phyloP scores from a whole-genome alignment of 73 alveolate genomes.

The Effrenium voratum region DNA sequence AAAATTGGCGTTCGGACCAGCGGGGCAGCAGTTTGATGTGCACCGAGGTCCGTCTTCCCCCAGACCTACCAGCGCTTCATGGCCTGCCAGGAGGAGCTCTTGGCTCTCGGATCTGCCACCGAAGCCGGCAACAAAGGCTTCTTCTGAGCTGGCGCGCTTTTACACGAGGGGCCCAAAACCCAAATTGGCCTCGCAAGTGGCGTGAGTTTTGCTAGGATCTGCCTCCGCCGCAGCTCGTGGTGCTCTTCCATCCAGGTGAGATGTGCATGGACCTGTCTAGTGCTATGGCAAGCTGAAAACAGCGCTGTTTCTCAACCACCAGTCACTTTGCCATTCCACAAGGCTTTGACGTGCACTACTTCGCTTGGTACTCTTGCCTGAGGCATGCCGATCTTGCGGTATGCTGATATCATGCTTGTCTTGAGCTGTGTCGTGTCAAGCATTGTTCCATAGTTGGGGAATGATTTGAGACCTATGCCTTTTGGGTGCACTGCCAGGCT shows the following conservation, averaged over 20 bases:
- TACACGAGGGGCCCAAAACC: too few species aligned
- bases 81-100: neutral
- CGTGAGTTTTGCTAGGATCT: neutral
- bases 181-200: neutral
- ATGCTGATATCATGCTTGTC: too few species aligned
- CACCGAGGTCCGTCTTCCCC: constrained; percentile 29
- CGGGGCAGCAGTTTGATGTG: neutral
- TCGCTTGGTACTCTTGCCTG: constrained; percentile 50
- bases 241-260: constrained; percentile 60
- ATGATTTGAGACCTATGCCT: too few species aligned
- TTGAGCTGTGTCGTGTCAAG: too few species aligned
- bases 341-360: constrained; percentile 54
- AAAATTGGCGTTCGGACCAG: too few species aligned
- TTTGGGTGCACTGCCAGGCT: too few species aligned
- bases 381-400: too few species aligned
- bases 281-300: neutral
- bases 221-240: constrained; percentile 34
- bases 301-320: neutral
- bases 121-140: too few species aligned
- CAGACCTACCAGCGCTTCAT: constrained; percentile 56
- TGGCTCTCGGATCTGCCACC: too few species aligned
- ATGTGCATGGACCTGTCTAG: neutral
- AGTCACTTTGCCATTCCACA: neutral
- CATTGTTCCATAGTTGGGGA: too few species aligned
- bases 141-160: too few species aligned